Conservation (phyloP, 345 rosid genomes). For the Salix exigua region DNA sequence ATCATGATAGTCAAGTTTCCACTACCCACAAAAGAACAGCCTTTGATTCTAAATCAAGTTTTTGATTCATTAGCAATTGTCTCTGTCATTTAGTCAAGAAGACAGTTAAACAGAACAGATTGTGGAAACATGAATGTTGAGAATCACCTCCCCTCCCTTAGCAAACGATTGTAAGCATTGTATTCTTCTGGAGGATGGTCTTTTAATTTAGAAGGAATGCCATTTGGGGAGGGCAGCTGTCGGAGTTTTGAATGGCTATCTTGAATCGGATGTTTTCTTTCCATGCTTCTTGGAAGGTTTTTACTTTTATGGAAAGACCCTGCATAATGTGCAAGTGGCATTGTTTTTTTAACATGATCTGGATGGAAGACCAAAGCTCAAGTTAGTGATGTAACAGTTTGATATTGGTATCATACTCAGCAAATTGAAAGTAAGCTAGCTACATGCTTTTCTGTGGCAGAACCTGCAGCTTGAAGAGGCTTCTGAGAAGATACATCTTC, state of each 20-base stretch:
- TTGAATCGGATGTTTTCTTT: conserved; percentile 33
- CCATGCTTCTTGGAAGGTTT: conserved; percentile 32
- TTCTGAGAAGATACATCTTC: conserved; percentile 28
- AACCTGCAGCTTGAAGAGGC: conserved; percentile 50
- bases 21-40: neutral
- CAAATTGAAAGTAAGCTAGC: conserved; percentile 9
- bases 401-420: neutral
- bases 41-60: neutral
- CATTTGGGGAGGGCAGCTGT: conserved; percentile 32
- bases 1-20: neutral
- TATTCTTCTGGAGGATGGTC: conserved; percentile 31
- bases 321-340: conserved; percentile 26
- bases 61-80: neutral
- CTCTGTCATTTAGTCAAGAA: neutral
- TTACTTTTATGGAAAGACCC: conserved; percentile 32
- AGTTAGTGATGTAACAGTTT: neutral
- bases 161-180: conserved; percentile 48
- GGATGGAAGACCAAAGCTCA: conserved; percentile 10
- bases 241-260: conserved; percentile 30
- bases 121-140: conserved; percentile 6
- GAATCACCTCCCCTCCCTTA: conserved; percentile 69
- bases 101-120: neutral
- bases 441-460: conserved; percentile 16
- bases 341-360: conserved; percentile 41
- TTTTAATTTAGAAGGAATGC: conserved; percentile 28